These are phyloP conservation scores for Mycena belliarum DNA, from an alignment of 768 basidiomycete species.

Conservation along the genomic window DNA sequence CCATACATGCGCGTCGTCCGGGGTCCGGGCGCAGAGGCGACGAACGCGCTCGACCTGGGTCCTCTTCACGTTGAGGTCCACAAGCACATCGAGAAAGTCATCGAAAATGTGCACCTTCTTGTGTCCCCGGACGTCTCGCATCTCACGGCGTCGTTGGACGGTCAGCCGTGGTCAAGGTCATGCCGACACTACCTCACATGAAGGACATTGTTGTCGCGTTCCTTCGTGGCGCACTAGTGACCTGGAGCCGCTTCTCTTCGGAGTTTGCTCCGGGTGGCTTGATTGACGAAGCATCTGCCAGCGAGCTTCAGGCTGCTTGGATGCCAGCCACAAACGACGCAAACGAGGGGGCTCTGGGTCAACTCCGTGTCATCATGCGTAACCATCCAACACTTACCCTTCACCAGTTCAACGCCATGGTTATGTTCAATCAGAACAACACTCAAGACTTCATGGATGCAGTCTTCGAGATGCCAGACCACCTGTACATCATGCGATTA, in stretches of 20 bases:
- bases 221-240: conserved; percentile 15
- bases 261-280: conserved; percentile 33
- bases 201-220: background rate
- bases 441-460: conserved; percentile 7
- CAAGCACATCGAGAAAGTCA: background rate
- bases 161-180: background rate
- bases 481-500: background rate
- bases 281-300: conserved; percentile 25
- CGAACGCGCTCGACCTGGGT: conserved; percentile 1
- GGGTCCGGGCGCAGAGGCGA: background rate
- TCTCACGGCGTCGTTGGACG: background rate
- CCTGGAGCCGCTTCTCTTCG: conserved; percentile 26
- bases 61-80: background rate
- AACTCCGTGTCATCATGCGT: conserved; percentile 17
- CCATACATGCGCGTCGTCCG: conserved; percentile 21
- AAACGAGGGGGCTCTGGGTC: conserved; percentile 32
- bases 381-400: background rate
- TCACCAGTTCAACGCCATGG: background rate
- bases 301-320: conserved; percentile 26
- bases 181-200: background rate
- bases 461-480: background rate
- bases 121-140: background rate
- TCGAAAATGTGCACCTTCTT: background rate
- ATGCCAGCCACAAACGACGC: conserved; percentile 34
- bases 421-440: background rate